A percentile compares a stretch with the other conserved stretches of the same genome.
Conservation (phyloP, 208 protist species). For the Acanthamoeba triangularis region DNA sequence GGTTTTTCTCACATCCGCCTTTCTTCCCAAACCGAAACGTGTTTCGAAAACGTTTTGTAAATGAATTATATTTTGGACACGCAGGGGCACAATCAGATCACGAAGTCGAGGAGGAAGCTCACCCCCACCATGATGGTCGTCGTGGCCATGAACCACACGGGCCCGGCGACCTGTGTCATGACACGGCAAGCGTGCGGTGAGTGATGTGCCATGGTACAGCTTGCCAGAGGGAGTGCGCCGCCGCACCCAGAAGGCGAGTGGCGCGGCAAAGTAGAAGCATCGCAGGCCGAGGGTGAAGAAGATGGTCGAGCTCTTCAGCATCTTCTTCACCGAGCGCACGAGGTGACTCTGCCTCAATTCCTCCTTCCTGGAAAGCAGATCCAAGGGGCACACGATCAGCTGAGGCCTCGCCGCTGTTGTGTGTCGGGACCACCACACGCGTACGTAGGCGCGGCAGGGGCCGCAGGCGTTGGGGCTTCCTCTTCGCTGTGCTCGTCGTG, state of each 20-base stretch:
- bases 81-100: too few species aligned
- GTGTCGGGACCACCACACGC: neutral
- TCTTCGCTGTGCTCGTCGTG: neutral
- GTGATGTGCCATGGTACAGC: neutral
- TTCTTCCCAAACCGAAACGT: too few species aligned
- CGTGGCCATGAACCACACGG: conserved; percentile 61
- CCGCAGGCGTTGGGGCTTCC: neutral
- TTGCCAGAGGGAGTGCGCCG: neutral
- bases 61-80: too few species aligned
- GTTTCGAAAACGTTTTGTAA: too few species aligned
- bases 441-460: neutral
- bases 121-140: conserved; percentile 53
- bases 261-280: conserved; percentile 67
- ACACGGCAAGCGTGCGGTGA: neutral
- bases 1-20: too few species aligned
- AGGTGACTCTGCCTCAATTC: conserved; percentile 24
- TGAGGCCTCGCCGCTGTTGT: neutral
- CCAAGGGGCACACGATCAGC: neutral
- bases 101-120: conserved; percentile 40
- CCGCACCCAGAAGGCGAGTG: conserved; percentile 59
- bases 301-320: conserved; percentile 7
- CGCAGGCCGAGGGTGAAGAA: conserved; percentile 56
- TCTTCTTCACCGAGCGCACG: conserved; percentile 17
- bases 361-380: neutral
- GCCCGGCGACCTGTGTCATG: conserved; percentile 13